Evolutionary conservation across 2,329 filamentous ascomycete genomes (phyloP), one percentile per base, ranked within the genome.

Genomic region (Truncatella angustata): DNA sequence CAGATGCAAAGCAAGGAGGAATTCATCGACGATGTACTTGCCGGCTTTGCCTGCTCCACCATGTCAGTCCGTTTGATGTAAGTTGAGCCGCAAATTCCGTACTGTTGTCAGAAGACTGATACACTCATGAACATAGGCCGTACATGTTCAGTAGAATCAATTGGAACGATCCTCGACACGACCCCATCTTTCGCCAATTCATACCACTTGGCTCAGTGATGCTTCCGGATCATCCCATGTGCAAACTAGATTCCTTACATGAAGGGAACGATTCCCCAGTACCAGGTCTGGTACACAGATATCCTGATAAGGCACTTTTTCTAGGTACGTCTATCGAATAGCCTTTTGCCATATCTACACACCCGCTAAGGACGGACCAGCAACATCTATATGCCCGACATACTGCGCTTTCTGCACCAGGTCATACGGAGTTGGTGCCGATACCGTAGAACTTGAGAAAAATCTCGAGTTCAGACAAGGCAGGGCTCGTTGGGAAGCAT

Each of bases 361-460:
- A 16, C n/a, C 2, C 16, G 21, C 45, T 49, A 28, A 49, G 14
- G 6, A 39, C 11, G 7, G 10, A 12, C 2, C 50, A 84, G 82
- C 80, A 11, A 78, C 75, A 0, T 81, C 79, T 2, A 77, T 82
- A 14, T 87, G 83, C 58, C 82, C 82, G 0, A 80, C 83, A 0
- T 85, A 85, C 62, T 86, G 84, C 66, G 71, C 74, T 47, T 86
- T 77, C 60, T 86, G 84, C 65, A 86, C 83, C 2, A 76, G 83
- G 10, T 80, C 80, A 0, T 83, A 83, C 56, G 76, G 76, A 0
- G 76, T 86, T 3, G 84, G 84, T 1, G 73, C 67, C 10, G 67
- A 79, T 52, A 86, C 82, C 1, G 73, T 76, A 9, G 70, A 73
- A 0, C 74, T 85, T 3, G 70, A 69, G 21, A 83, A 49, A 65